Evolutionary conservation across 2,329 filamentous ascomycete genomes (phyloP), one percentile per base, ranked within the genome.

Genomic region (Aspergillus bombycis): DNA sequence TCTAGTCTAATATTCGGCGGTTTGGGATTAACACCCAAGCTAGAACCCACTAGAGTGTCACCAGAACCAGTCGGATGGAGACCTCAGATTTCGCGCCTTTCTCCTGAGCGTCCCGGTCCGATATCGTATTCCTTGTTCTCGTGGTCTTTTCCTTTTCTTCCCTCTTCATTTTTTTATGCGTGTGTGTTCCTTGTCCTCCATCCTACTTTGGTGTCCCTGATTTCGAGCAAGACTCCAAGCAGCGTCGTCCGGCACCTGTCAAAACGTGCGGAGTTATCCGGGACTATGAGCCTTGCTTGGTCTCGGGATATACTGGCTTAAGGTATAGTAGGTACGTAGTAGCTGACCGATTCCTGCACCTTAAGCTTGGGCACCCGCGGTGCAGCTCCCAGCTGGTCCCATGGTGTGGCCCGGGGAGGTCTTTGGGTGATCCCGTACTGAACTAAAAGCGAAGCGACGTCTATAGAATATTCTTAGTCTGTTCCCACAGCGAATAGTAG

Each of bases 1-100:
- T 53, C 60, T 38, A 55, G 52, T 55, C 63, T 62, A 63, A 61
- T 43, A 56, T 36, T 60, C 56, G 62, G 63, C 65, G 64, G 61
- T 61, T 64, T 65, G 66, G 63, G 32, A 62, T 66, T 67, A 70
- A 66, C 63, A 54, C 58, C 58, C 59, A 67, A 67, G 68, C 73
- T 75, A 76, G 74, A 76, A 73, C 65, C 65, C 72, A 68, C 72
- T 75, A 75, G 74, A 74, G 64, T 62, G 61, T 64, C 65, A 62
- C 66, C 71, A 67, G 73, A 74, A 75, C 63, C 60, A 57, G 62
- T 63, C 62, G 61, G 54, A 61, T 72, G 70, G 72, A 65, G 69
- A 69, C 69, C 63, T 72, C 67, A 69, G 57, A 67, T 65, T 66
- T 65, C 62, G 57, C 66, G 60, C 50, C 43, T 58, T 32, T 36